A percentile compares a stretch with the other conserved stretches of the same genome.
Evolutionary conservation across 1,284 basidiomycete genomes (phyloP).

Genomic region (Irpex lacteus): DNA sequence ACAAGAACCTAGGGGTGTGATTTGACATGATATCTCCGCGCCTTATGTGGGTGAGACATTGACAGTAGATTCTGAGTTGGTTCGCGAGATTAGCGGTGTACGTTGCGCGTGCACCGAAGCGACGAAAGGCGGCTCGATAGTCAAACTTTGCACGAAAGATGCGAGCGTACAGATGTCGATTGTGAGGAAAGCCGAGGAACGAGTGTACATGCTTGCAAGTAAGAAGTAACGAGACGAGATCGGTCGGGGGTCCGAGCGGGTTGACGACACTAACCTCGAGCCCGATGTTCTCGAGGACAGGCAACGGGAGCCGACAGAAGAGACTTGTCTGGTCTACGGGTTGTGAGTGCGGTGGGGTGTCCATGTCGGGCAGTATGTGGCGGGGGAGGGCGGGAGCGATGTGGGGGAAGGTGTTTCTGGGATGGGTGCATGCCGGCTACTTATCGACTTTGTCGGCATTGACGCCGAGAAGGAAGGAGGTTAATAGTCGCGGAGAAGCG

Average conservation of each 20-base stretch:
- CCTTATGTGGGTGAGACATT: slow-evolving; percentile 41
- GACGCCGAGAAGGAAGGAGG: background rate
- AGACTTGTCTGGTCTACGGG: slow-evolving; percentile 13
- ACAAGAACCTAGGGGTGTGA: slow-evolving; percentile 44
- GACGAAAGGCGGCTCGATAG: slow-evolving; percentile 47
- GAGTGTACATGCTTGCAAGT: slow-evolving; percentile 43
- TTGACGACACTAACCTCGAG: slow-evolving; percentile 42
- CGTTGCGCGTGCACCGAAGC: slow-evolving; percentile 40
- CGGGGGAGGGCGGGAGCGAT: background rate
- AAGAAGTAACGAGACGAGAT: slow-evolving; percentile 47
- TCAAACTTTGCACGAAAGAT: slow-evolving; percentile 69
- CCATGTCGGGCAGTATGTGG: background rate
- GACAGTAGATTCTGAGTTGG: slow-evolving; percentile 47
- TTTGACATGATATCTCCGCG: slow-evolving; percentile 30
- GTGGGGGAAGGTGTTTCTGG: background rate
- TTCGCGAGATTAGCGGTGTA: slow-evolving; percentile 40
- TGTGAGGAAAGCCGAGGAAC: slow-evolving; percentile 42
- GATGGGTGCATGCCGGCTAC: slow-evolving; percentile 6
- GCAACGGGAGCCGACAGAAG: slow-evolving; percentile 51
- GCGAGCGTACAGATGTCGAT: slow-evolving; percentile 55
- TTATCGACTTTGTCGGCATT: slow-evolving; percentile 1
- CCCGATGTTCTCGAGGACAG: slow-evolving; percentile 58
- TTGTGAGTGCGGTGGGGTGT: background rate
- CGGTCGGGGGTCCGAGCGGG: slow-evolving; percentile 39
- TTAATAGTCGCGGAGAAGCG: background rate